These are phyloP conservation scores for Aspergillus pseudonomiae DNA, from an alignment of 2,329 filamentous ascomycete genomes.

Conservation along the genomic window DNA sequence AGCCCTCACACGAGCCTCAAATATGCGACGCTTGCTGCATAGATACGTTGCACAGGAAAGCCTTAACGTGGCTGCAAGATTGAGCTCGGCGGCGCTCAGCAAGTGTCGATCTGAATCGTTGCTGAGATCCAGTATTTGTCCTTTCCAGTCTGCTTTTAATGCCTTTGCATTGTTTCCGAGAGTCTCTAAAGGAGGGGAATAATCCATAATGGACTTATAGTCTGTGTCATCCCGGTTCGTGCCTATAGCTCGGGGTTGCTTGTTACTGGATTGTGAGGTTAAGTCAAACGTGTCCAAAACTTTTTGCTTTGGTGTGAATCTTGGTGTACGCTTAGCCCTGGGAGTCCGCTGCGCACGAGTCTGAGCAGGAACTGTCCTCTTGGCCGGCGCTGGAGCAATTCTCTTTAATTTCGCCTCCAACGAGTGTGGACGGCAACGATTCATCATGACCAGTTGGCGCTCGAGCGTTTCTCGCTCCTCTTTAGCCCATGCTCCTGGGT, in stretches of 20 bases:
- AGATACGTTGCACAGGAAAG: constrained; percentile 87
- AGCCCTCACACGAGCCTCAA: constrained; percentile 72
- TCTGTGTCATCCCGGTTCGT: constrained; percentile 81
- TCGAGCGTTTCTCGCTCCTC: constrained; percentile 47
- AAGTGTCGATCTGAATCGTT: constrained; percentile 69
- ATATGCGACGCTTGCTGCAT: constrained; percentile 90
- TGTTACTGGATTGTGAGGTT: constrained; percentile 41
- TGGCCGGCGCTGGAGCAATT: constrained; percentile 43
- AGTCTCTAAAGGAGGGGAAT: constrained; percentile 68
- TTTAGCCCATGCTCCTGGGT: constrained; percentile 47
- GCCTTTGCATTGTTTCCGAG: constrained; percentile 69
- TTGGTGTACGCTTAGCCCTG: constrained; percentile 44
- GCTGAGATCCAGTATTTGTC: constrained; percentile 73
- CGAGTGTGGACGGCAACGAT: constrained; percentile 37
- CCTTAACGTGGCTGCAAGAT: constrained; percentile 75
- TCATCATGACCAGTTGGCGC: constrained; percentile 45
- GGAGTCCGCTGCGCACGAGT: constrained; percentile 35
- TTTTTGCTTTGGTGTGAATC: constrained; percentile 45
- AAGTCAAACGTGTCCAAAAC: constrained; percentile 42
- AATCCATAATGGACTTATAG: constrained; percentile 71
- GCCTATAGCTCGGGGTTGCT: constrained; percentile 47
- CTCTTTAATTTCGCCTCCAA: constrained; percentile 41
- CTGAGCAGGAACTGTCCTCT: constrained; percentile 29
- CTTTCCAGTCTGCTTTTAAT: constrained; percentile 87
- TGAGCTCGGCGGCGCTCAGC: constrained; percentile 77